Evolutionary conservation across 306 rosid species (phyloP).

Genomic region (Lathyrus tuberosus): DNA sequence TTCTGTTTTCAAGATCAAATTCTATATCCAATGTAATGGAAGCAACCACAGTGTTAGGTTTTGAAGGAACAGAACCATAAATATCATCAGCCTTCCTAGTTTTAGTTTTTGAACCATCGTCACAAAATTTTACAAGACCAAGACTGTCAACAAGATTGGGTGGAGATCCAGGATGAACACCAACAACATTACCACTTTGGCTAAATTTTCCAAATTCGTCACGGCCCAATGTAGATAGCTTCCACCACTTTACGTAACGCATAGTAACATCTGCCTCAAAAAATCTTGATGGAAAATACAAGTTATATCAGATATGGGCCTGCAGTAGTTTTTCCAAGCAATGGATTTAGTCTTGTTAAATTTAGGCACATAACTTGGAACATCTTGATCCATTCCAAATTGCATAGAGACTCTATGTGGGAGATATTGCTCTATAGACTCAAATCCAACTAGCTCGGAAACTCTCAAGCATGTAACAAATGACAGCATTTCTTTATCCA

Average conservation of each 20-base stretch:
- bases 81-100: not conserved
- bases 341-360: not conserved
- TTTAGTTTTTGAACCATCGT: not conserved
- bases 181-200: slow-evolving; percentile 21
- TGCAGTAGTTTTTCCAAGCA: slow-evolving; percentile 49
- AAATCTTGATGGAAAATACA: slow-evolving; percentile 46
- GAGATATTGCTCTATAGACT: slow-evolving; percentile 41
- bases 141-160: slow-evolving; percentile 24
- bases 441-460: slow-evolving; percentile 51
- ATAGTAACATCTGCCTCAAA: slow-evolving; percentile 45
- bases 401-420: slow-evolving; percentile 66
- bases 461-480: slow-evolving; percentile 49
- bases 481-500: slow-evolving; percentile 31
- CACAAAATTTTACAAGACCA: not conserved
- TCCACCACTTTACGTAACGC: slow-evolving; percentile 41
- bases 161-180: slow-evolving; percentile 15
- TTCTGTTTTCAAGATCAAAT: slow-evolving; percentile 35
- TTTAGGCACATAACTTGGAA: slow-evolving; percentile 37
- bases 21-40: not conserved
- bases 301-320: slow-evolving; percentile 4
- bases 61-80: not conserved
- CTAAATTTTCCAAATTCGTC: slow-evolving; percentile 14
- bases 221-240: not conserved
- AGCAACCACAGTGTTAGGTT: too few species aligned
- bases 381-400: slow-evolving; percentile 68